A percentile compares a stretch with the other conserved stretches of the same genome.
Conservation (phyloP, 108 stramenopile genomes). For the Licmophora abbreviata region DNA sequence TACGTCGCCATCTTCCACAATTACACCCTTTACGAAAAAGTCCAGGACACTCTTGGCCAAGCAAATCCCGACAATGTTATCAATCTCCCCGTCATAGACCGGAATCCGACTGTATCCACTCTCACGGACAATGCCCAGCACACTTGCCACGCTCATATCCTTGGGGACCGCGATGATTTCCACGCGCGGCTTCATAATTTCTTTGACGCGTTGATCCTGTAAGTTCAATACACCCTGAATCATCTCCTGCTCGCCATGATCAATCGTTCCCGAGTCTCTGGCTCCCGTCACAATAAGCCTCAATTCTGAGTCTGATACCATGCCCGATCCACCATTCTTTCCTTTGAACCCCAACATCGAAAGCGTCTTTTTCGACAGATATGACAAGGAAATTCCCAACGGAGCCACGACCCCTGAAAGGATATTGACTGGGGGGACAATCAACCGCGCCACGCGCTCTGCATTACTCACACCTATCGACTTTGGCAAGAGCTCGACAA, state of each 20-base stretch:
- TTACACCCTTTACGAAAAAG: constrained; percentile 84
- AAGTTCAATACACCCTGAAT: constrained; percentile 94
- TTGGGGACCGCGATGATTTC: constrained; percentile 87
- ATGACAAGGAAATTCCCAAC: constrained; percentile 75
- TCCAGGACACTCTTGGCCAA: constrained; percentile 92
- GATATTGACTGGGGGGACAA: constrained; percentile 85
- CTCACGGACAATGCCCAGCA: constrained; percentile 75
- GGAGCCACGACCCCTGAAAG: constrained; percentile 78
- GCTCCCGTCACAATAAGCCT: constrained; percentile 93
- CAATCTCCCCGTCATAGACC: constrained; percentile 95
- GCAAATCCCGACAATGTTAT: constrained; percentile 94
- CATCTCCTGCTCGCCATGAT: constrained; percentile 93
- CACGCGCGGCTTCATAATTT: constrained; percentile 94
- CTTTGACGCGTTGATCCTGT: constrained; percentile 81
- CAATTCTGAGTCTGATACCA: constrained; percentile 89
- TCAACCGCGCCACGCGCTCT: constrained; percentile 84
- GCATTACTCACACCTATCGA: constrained; percentile 91
- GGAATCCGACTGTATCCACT: constrained; percentile 91
- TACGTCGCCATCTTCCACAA: constrained; percentile 68
- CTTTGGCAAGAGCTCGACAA: constrained; percentile 94
- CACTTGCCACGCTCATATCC: constrained; percentile 76
- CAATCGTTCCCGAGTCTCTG: constrained; percentile 90
- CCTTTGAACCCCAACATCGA: constrained; percentile 69
- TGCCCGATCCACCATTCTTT: constrained; percentile 45
- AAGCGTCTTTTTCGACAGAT: constrained; percentile 75